phyloP scores from a whole-genome alignment of 2,329 filamentous ascomycete species.

The Aspergillus bombycis region DNA sequence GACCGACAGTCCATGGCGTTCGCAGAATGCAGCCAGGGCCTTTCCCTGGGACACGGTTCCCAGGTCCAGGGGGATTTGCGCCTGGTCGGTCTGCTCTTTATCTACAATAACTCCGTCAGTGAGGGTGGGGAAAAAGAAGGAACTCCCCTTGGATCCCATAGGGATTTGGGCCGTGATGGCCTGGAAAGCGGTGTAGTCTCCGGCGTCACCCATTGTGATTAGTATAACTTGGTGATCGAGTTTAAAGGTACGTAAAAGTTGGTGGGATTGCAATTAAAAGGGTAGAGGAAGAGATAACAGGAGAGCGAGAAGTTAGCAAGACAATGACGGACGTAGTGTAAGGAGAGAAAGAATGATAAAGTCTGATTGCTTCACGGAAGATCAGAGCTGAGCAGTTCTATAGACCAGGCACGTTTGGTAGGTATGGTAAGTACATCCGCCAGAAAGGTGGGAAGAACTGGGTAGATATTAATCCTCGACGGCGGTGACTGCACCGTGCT shows the following conservation, averaged over 20 bases:
- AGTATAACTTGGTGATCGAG: not conserved
- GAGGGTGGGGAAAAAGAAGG: not conserved
- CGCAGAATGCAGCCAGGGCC: not conserved
- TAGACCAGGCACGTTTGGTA: not conserved
- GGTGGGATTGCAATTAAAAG: not conserved
- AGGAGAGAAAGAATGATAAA: not conserved
- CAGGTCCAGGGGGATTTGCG: not conserved
- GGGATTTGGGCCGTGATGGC: not conserved
- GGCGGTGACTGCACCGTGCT: not conserved
- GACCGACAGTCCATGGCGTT: not conserved
- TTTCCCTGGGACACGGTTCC: not conserved
- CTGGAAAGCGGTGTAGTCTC: not conserved
- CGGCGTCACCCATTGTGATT: conserved; percentile 1
- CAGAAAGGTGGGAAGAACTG: not conserved
- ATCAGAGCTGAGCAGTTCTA: not conserved
- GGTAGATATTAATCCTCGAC: not conserved
- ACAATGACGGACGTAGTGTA: not conserved
- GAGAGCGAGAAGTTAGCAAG: not conserved
- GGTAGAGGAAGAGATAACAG: not conserved
- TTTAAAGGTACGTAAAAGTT: not conserved
- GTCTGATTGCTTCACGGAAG: not conserved
- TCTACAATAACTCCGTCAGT: not conserved
- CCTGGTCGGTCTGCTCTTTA: not conserved
- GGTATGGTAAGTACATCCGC: not conserved
- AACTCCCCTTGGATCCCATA: not conserved